Conservation (phyloP, 306 rosid species). For the Cicer pinnatifidum region DNA sequence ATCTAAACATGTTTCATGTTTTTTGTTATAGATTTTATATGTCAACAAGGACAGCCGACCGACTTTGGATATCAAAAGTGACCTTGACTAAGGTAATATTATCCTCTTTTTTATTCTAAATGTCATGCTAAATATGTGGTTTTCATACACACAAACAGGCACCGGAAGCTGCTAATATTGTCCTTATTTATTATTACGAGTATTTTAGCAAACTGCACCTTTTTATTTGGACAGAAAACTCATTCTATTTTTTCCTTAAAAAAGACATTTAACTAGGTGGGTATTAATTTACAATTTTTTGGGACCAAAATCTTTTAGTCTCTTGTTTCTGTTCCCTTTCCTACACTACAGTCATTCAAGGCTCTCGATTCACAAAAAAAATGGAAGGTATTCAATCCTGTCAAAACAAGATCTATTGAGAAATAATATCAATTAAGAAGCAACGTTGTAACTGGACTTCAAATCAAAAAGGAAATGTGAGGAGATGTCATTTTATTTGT, state of each 20-base stretch:
- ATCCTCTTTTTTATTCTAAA: slow-evolving; percentile 34
- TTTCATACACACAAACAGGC: background rate
- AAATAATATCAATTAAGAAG: background rate
- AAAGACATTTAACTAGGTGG: background rate
- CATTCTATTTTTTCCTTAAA: background rate
- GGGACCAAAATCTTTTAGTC: background rate
- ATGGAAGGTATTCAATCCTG: slow-evolving; percentile 1
- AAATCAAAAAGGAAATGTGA: background rate
- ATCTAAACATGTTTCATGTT: slow-evolving; percentile 30
- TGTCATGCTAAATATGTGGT: slow-evolving; percentile 37
- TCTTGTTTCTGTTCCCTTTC: background rate
- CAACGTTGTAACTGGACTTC: background rate
- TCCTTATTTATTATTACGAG: background rate
- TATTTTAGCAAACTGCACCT: background rate
- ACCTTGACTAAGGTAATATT: slow-evolving; percentile 71
- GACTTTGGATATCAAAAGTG: slow-evolving; percentile 68
- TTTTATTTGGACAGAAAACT: background rate
- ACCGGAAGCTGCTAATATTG: background rate
- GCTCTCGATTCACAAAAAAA: background rate
- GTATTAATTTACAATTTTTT: background rate
- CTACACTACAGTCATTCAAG: slow-evolving; percentile 13
- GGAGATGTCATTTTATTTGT: background rate
- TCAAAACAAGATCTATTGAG: background rate
- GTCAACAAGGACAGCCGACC: slow-evolving; percentile 85
- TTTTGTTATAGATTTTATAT: slow-evolving; percentile 63